These are phyloP conservation scores for Starmerella asiatica DNA, from an alignment of 805 yeast species.

Conservation along the genomic window DNA sequence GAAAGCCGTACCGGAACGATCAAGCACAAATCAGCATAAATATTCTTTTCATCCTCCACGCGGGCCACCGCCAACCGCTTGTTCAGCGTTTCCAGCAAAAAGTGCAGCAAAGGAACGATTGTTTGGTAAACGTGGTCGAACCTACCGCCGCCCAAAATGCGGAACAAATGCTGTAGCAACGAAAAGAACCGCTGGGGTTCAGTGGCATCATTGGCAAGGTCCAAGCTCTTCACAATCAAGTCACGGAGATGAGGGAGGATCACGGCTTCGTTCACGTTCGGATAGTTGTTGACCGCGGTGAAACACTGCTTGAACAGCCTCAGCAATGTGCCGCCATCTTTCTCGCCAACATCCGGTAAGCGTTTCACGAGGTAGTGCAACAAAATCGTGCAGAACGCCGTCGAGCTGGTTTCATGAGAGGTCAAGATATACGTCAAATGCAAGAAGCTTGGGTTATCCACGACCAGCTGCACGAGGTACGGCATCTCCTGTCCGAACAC, in stretches of 20 bases:
- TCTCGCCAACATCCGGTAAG: slow-evolving; percentile 65
- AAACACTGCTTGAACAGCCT: slow-evolving; percentile 83
- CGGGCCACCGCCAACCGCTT: slow-evolving; percentile 70
- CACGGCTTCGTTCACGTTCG: slow-evolving; percentile 70
- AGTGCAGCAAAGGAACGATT: slow-evolving; percentile 80
- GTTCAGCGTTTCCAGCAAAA: slow-evolving; percentile 70
- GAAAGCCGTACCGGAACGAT: slow-evolving; percentile 93
- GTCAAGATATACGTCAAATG: slow-evolving; percentile 89
- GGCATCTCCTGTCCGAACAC: slow-evolving; percentile 71
- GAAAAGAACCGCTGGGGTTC: slow-evolving; percentile 87
- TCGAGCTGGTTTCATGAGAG: slow-evolving; percentile 88
- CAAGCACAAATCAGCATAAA: slow-evolving; percentile 85
- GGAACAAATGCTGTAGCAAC: slow-evolving; percentile 71
- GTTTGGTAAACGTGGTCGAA: slow-evolving; percentile 88
- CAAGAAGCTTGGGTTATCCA: slow-evolving; percentile 69
- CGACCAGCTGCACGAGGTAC: slow-evolving; percentile 61
- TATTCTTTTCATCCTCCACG: slow-evolving; percentile 79
- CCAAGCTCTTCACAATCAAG: slow-evolving; percentile 65
- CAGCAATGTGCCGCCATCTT: slow-evolving; percentile 61
- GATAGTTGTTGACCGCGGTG: slow-evolving; percentile 89
- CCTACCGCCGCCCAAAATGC: slow-evolving; percentile 94
- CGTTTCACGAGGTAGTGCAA: slow-evolving; percentile 64
- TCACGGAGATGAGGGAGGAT: slow-evolving; percentile 77
- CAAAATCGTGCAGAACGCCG: slow-evolving; percentile 76
- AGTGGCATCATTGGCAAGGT: slow-evolving; percentile 66